These are phyloP conservation scores for Gymnopilus dilepis DNA, from an alignment of 768 basidiomycete genomes.

Conservation along the genomic window DNA sequence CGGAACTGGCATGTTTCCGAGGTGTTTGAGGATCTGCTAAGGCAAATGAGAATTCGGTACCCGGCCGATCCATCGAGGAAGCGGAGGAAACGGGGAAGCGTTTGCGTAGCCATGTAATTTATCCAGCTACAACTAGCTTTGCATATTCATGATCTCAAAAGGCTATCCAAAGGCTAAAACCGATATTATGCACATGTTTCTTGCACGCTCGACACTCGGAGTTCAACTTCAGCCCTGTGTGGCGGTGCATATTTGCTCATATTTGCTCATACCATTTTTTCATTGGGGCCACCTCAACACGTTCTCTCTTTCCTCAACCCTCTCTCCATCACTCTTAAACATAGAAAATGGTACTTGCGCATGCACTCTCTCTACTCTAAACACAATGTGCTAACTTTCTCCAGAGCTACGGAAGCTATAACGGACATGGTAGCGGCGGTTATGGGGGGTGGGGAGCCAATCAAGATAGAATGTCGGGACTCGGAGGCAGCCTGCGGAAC, in stretches of 20 bases:
- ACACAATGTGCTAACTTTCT: slow-evolving; percentile 2
- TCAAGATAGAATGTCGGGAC: slow-evolving; percentile 77
- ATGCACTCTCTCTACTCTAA: background rate
- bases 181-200: too few relatives aligned
- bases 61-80: slow-evolving; percentile 52
- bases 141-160: too few relatives aligned
- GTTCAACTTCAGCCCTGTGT: background rate
- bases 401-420: slow-evolving; percentile 52
- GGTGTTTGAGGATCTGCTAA: slow-evolving; percentile 78
- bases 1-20: slow-evolving; percentile 80
- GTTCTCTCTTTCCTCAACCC: slow-evolving; percentile 11
- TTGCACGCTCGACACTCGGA: too few relatives aligned
- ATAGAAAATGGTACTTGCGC: slow-evolving; percentile 17
- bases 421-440: slow-evolving; percentile 48
- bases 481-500: slow-evolving; percentile 80
- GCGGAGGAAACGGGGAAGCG: slow-evolving; percentile 37
- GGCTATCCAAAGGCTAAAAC: too few relatives aligned
- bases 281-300: slow-evolving; percentile 10
- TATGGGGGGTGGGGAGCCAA: slow-evolving; percentile 55
- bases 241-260: slow-evolving; percentile 28
- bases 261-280: slow-evolving; percentile 19
- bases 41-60: slow-evolving; percentile 73
- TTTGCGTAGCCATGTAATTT: slow-evolving; percentile 48
- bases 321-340: background rate
- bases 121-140: too few relatives aligned